A percentile compares a stretch with the other conserved stretches of the same genome.
phyloP scores from a whole-genome alignment of 768 basidiomycete species.

The Boletus huronensis region DNA sequence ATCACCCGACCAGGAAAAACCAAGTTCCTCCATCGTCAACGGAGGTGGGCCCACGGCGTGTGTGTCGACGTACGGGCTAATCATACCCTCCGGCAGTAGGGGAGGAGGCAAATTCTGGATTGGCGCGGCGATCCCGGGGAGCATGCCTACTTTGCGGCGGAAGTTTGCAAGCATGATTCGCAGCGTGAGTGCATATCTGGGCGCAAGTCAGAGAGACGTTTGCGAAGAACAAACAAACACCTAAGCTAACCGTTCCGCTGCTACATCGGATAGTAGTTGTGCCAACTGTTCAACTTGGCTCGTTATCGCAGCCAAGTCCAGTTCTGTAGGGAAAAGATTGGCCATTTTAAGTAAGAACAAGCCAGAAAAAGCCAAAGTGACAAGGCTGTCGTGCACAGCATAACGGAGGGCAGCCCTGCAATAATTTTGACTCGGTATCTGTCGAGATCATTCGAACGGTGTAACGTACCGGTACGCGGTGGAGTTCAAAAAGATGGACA shows the following conservation, averaged over 20 bases:
- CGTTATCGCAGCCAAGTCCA: constrained; percentile 74
- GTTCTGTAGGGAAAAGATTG: constrained; percentile 81
- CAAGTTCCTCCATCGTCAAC: constrained; percentile 84
- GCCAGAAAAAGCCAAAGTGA: constrained; percentile 87
- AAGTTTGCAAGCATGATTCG: constrained; percentile 93
- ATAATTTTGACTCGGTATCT: neutral
- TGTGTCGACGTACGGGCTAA: constrained; percentile 52
- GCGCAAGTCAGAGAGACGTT: constrained; percentile 13
- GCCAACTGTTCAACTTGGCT: constrained; percentile 88
- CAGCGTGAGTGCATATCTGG: constrained; percentile 82
- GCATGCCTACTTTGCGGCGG: constrained; percentile 79
- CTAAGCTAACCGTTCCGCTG: constrained; percentile 71
- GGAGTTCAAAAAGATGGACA: constrained; percentile 80
- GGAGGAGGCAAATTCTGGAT: constrained; percentile 52
- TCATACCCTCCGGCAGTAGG: constrained; percentile 54
- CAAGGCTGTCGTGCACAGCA: constrained; percentile 90
- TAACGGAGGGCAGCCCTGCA: constrained; percentile 82
- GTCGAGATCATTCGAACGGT: neutral
- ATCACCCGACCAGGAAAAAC: constrained; percentile 67
- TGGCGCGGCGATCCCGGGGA: constrained; percentile 45
- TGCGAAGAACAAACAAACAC: neutral
- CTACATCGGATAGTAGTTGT: constrained; percentile 86
- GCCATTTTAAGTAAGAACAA: constrained; percentile 94
- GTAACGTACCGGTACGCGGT: constrained; percentile 69
- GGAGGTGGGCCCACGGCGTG: constrained; percentile 51